Conservation (phyloP, 257 asterid genomes). For the Euphrasia confusa region DNA sequence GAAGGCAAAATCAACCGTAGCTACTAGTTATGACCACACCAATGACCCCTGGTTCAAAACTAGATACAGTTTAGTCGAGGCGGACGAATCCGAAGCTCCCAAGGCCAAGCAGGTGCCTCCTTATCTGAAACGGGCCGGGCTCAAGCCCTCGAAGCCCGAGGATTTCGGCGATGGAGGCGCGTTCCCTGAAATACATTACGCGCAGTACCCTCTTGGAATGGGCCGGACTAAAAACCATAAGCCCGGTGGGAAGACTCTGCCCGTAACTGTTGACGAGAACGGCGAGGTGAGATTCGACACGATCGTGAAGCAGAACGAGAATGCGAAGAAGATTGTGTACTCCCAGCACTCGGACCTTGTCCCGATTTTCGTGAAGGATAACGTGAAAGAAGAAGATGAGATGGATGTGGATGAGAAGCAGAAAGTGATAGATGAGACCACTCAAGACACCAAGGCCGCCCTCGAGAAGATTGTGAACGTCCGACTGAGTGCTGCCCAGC, state of each 20-base stretch:
- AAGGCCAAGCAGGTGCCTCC: conserved; percentile 64
- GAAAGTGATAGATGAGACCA: conserved; percentile 70
- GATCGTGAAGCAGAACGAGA: conserved; percentile 79
- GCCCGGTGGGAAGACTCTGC: conserved; percentile 58
- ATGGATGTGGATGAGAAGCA: conserved; percentile 76
- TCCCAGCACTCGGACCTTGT: conserved; percentile 69
- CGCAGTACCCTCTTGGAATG: conserved; percentile 85
- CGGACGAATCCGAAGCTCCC: conserved; percentile 42
- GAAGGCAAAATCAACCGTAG: conserved; percentile 38
- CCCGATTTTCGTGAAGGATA: conserved; percentile 69
- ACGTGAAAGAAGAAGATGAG: conserved; percentile 43
- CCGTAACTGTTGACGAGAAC: conserved; percentile 77
- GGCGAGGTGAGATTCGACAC: conserved; percentile 82
- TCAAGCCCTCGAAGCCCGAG: conserved; percentile 74
- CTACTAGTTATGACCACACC: conserved; percentile 41
- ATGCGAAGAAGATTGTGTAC: conserved; percentile 79
- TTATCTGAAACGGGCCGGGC: conserved; percentile 72
- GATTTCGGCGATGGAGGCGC: conserved; percentile 96
- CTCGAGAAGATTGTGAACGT: conserved; percentile 87
- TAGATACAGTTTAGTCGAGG: conserved; percentile 50
- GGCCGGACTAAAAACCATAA: conserved; percentile 56
- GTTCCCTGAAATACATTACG: conserved; percentile 78
- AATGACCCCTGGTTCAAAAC: conserved; percentile 55
- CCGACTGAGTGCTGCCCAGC: conserved; percentile 89
- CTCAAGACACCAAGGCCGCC: conserved; percentile 76